Base-by-base conservation (phyloP, 192 early-diverging fungal species). In the Rhizophagus clarus region DNA sequence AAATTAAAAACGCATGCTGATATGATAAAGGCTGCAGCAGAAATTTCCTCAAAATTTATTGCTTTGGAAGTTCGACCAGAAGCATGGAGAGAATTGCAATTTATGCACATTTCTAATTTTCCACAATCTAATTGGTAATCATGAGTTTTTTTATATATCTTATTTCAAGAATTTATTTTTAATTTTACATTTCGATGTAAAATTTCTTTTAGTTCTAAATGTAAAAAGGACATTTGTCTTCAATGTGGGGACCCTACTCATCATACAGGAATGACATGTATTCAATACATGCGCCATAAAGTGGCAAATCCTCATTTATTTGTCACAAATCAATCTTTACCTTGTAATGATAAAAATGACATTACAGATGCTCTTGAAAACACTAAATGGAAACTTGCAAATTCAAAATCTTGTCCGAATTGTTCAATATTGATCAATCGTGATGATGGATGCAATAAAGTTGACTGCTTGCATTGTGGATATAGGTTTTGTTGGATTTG, bases 381-480 rank as follows among this genome's bases (percentile, higher is more conserved):
- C 22, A 79, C 90, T 37, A 81, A 89, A 31, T 89, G 88, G 88
- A 88, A 89, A 28, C 74, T 89, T 8, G 62, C 73, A 28, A 85
- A 85, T 47, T 83, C 84, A 17, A 91, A 89, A 47, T 83, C 82
- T n/a, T 93, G 92, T 71, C 92, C 92, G 12, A 87, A 85, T 63
- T 93, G 92, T 79, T 90, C 86, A 32, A 88, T 91, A 42, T 63
- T 92, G 80, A 93, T 93, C 62, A 88, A 88, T 47, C 81, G 92
- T 42, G 92, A 93, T 69, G 92, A 93, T 81, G 92, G 92, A 6
- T 93, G 92, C 72, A 91, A 92, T 76, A 93, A 93, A 79, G 88
- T 93, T 0, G 91, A 92, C 49, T 93, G 92, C 45, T 84, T 87
- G 66, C 83, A 85, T 24, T 93, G 92, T 76, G 91, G 92, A 12